A percentile compares a stretch with the other conserved stretches of the same genome.
phyloP scores from a whole-genome alignment of 2,329 filamentous ascomycete species.

The Fusarium nanum region DNA sequence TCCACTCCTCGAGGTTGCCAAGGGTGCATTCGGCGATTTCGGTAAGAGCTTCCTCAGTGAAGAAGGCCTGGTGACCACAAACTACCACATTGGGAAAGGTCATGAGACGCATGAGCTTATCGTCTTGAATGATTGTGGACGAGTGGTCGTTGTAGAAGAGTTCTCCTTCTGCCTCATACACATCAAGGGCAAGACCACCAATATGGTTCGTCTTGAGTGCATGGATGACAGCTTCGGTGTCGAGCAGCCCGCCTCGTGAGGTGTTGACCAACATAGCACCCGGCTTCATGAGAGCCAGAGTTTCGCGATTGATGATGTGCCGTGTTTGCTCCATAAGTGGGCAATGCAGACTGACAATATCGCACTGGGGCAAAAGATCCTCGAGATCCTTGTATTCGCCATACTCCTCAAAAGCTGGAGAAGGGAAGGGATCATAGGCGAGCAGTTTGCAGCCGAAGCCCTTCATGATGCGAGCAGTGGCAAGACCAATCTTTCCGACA shows the following conservation, averaged over 20 bases:
- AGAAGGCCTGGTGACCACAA: slow-evolving; percentile 76
- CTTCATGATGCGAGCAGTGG: slow-evolving; percentile 69
- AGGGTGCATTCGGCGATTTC: slow-evolving; percentile 73
- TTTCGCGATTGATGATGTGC: slow-evolving; percentile 68
- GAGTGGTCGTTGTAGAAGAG: slow-evolving; percentile 76
- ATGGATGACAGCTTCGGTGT: slow-evolving; percentile 69
- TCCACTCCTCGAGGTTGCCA: slow-evolving; percentile 64
- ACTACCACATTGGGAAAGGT: slow-evolving; percentile 76
- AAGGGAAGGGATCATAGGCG: slow-evolving; percentile 69
- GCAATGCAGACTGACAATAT: slow-evolving; percentile 75
- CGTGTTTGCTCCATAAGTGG: slow-evolving; percentile 70
- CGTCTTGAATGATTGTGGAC: slow-evolving; percentile 73
- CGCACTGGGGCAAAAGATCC: slow-evolving; percentile 64
- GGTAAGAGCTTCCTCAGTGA: slow-evolving; percentile 72
- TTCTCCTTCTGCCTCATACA: slow-evolving; percentile 73
- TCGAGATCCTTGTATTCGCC: slow-evolving; percentile 67
- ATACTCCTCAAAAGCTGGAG: slow-evolving; percentile 59
- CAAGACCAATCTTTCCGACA: slow-evolving; percentile 72
- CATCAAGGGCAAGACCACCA: slow-evolving; percentile 73
- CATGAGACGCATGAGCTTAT: slow-evolving; percentile 72
- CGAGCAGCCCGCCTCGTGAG: slow-evolving; percentile 72
- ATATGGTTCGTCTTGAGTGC: slow-evolving; percentile 70
- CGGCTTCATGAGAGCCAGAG: slow-evolving; percentile 66
- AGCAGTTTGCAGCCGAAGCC: slow-evolving; percentile 74
- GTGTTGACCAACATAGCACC: slow-evolving; percentile 75